Percentiles rank a stretch among this genome's conserved stretches.
These are phyloP conservation scores for Castanea sativa DNA, from an alignment of 306 rosid genomes.

Conservation along the genomic window DNA sequence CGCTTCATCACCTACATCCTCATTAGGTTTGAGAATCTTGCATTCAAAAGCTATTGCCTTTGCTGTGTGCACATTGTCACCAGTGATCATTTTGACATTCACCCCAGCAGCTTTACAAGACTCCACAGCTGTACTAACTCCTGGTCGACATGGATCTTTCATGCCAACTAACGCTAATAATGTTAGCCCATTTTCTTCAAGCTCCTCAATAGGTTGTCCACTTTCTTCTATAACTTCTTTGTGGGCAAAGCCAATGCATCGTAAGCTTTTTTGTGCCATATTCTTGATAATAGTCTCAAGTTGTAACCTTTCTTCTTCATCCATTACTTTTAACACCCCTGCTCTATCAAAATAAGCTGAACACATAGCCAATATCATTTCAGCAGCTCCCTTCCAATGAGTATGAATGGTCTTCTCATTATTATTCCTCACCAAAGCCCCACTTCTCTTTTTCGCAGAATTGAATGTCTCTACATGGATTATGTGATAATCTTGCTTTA, in stretches of 20 bases:
- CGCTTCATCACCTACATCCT: neutral
- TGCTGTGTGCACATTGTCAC: constrained; percentile 28
- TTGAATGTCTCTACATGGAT: constrained; percentile 25
- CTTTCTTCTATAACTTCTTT: neutral
- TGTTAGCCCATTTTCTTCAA: constrained; percentile 14
- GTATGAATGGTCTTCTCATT: constrained; percentile 3
- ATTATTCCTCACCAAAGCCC: constrained; percentile 2
- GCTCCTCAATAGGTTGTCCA: neutral
- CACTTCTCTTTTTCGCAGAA: constrained; percentile 29
- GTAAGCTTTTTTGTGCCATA: constrained; percentile 29
- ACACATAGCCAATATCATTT: constrained; percentile 23
- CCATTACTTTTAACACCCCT: constrained; percentile 16
- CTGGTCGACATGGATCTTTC: constrained; percentile 22
- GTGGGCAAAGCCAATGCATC: constrained; percentile 28
- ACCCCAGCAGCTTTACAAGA: constrained; percentile 28
- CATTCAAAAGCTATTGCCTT: constrained; percentile 28
- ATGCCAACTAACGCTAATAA: constrained; percentile 21
- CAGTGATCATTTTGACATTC: constrained; percentile 25
- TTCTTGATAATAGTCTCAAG: constrained; percentile 1
- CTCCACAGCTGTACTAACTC: constrained; percentile 22
- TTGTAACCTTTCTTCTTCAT: constrained; percentile 2
- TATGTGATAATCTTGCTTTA: constrained; percentile 16
- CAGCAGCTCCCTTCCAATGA: constrained; percentile 33
- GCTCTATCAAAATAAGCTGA: constrained; percentile 12
- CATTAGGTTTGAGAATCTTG: constrained; percentile 7